Evolutionary conservation across 1,284 basidiomycete genomes (phyloP), one percentile per base, ranked within the genome.

Genomic region (Irpex sp.): DNA sequence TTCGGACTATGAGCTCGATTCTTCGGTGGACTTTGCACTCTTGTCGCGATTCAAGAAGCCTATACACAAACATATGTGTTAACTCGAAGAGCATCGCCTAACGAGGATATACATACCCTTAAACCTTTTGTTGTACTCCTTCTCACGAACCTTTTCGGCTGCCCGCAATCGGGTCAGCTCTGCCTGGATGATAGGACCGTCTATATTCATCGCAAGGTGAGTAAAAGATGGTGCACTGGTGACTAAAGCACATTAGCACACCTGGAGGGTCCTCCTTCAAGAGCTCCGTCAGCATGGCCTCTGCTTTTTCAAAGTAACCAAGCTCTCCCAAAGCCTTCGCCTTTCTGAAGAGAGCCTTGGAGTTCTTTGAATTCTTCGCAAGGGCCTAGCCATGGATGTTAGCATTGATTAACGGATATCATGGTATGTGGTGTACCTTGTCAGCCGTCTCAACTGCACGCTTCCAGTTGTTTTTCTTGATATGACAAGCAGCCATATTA

Each of bases 401-500:
- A 24, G 24, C 24, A 2, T 42, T 15, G 22, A 49, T 64, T 67
- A 24, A 54, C 32, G 24, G 63, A 54, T 44, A 24, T 38, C 15
- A 5, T 22, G 66, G 76, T 22, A 69, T 20, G 2, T 38, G 13
- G 44, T 75, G 20, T 63, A 90, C 94, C 86, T 94, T 92, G 75
- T 95, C 90, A 22, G 94, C 93, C 20, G 92, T 90, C 76, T 95
- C 93, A 66, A 90, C 79, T 0, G 90, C 92, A 11, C 94, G 89
- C 77, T 90, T 88, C 91, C 92, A 96, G 78, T 94, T 96, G 65
- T 85, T 82, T 65, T 88, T 88, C 81, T 93, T 95, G 74, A 96
- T 82, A 78, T 96, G 92, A 75, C 93, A 94, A 4, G 93, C 93
- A 3, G 91, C 88, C 92, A 94, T 93, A 71, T 95, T 96, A 4